Base-by-base conservation (phyloP, 2,329 filamentous ascomycete species). In the Ceratocystis colombiana region DNA sequence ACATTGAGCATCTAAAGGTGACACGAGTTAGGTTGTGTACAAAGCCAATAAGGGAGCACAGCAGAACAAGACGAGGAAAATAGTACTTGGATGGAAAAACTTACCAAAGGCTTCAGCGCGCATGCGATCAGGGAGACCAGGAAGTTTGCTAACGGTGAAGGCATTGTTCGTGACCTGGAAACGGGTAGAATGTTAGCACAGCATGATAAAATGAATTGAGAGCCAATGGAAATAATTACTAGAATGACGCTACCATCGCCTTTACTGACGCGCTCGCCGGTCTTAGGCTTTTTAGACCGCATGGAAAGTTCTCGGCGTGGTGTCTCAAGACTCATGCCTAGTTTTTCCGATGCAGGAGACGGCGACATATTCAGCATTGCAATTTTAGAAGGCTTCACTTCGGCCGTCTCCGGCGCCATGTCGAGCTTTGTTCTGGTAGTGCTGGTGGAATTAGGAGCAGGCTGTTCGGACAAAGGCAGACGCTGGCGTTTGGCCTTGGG, bases 61-160 rank as follows among this genome's bases (percentile, higher is more conserved):
- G 28, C 3, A 62, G 25, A 37, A 15, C 25, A 12, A 28, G n/a
- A 64, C 22, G 63, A 44, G n/a, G 57, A 28, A 28, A 2, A 30
- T 46, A 75, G 12, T 41, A 41, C 10, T 41, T 64, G 61, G n/a
- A 22, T 63, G 33, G 57, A 41, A 41, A 41, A 41, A 12, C 84
- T 74, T 80, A 91, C 88, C 82, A 73, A 80, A 79, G 67, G 83
- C 80, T 72, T 86, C 82, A 70, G 83, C 77, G 70, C 86, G 85
- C 69, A 96, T 83, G 72, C 86, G 84, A 72, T 92, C 87, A 62
- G 93, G 92, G 28, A 95, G 82, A 66, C 88, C 86, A 67, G 89
- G 89, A 41, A 96, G 82, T 75, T 92, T 91, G 75, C 88, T 89
- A 69, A 96, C 89, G 55, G 84, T 88, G 74, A 94, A 96, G 69